These are phyloP conservation scores for Thraustochytrium sp. DNA, from an alignment of 352 stramenopile species.

Conservation along the genomic window DNA sequence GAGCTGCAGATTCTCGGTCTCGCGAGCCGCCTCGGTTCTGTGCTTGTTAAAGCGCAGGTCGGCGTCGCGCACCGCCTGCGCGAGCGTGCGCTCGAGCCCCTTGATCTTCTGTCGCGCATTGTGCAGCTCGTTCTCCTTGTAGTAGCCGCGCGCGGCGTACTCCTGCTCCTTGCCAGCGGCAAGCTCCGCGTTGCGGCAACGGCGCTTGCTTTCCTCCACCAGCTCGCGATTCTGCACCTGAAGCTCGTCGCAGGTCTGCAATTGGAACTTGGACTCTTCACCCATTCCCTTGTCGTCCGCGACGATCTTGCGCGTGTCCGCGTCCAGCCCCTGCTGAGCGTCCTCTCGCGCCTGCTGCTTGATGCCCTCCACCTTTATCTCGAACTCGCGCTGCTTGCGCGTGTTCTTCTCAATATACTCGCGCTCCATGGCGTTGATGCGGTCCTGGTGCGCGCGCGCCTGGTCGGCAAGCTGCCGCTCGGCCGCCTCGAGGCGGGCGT, in stretches of 20 bases:
- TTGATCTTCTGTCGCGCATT: constrained; percentile 57
- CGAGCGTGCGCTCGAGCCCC: constrained; percentile 68
- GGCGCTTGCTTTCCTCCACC: constrained; percentile 51
- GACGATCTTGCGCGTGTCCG: constrained; percentile 80
- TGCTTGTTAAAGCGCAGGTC: constrained; percentile 57
- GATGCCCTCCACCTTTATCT: constrained; percentile 64
- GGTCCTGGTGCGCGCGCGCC: constrained; percentile 54
- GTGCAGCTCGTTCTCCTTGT: constrained; percentile 48
- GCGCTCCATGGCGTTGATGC: constrained; percentile 57
- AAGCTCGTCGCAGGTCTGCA: constrained; percentile 79
- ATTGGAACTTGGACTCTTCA: constrained; percentile 80
- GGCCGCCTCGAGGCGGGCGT: neutral
- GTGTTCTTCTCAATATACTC: constrained; percentile 57
- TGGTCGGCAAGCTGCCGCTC: constrained; percentile 45
- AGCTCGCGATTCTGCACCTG: constrained; percentile 63
- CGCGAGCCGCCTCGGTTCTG: constrained; percentile 45
- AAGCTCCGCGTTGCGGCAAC: constrained; percentile 69
- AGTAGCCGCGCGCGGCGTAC: constrained; percentile 70
- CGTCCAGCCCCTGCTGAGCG: constrained; percentile 75
- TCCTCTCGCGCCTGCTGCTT: constrained; percentile 77
- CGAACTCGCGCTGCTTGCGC: constrained; percentile 48
- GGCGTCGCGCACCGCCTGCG: constrained; percentile 58
- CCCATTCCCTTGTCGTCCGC: constrained; percentile 82
- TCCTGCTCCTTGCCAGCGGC: constrained; percentile 72
- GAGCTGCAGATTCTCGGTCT: constrained; percentile 71